Percentiles rank a stretch among this genome's conserved stretches.
These are phyloP conservation scores for Chrysosporium keratinophilum DNA, from an alignment of 2,329 filamentous ascomycete species.

Conservation along the genomic window DNA sequence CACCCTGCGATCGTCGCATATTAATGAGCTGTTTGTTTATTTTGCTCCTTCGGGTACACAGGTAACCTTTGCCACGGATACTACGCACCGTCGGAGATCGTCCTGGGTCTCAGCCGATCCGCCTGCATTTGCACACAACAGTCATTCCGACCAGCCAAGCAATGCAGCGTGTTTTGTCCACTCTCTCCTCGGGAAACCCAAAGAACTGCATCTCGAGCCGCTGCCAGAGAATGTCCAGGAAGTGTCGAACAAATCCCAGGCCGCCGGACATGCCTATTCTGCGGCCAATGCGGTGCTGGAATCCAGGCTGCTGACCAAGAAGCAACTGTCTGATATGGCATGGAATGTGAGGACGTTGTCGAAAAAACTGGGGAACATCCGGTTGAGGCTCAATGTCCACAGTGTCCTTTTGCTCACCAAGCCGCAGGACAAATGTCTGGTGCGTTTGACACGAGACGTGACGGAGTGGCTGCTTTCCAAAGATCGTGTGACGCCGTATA, in stretches of 20 bases:
- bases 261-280: constrained; percentile 17
- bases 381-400: constrained; percentile 68
- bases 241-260: constrained; percentile 15
- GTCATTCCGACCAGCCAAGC: constrained; percentile 25
- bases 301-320: constrained; percentile 80
- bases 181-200: constrained; percentile 41
- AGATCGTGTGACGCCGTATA: constrained; percentile 58
- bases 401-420: constrained; percentile 86
- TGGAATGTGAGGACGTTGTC: constrained; percentile 88
- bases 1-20: not conserved
- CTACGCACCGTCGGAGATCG: constrained; percentile 48
- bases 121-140: constrained; percentile 29
- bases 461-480: constrained; percentile 69
- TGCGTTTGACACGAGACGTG: constrained; percentile 65
- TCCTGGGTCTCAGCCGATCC: constrained; percentile 44
- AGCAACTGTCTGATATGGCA: constrained; percentile 91
- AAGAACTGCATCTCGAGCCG: constrained; percentile 15
- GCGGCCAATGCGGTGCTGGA: constrained; percentile 39
- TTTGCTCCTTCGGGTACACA: constrained; percentile 28
- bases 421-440: constrained; percentile 71
- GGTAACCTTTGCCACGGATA: constrained; percentile 37
- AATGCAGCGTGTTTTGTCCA: constrained; percentile 47
- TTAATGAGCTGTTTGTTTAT: not conserved
- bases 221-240: constrained; percentile 16
- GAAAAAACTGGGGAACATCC: constrained; percentile 71